These are phyloP conservation scores for Eucalyptus viminalis DNA, from an alignment of 345 rosid genomes.

Conservation along the genomic window DNA sequence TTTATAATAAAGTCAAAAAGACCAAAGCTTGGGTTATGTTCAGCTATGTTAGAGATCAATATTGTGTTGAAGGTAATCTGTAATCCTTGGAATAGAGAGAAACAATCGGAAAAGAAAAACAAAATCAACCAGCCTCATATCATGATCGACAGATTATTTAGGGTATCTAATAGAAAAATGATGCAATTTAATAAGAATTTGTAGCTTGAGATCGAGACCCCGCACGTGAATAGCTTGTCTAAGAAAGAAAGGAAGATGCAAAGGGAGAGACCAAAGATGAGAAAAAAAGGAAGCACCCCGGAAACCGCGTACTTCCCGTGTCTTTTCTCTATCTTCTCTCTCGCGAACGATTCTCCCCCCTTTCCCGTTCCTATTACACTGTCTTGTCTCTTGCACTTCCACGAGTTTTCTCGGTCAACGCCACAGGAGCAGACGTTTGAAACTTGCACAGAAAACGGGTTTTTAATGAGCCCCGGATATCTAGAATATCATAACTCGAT, in stretches of 20 bases:
- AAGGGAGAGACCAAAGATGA: no score
- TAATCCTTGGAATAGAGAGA: not conserved
- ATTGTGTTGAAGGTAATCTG: not conserved
- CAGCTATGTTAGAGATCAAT: not conserved
- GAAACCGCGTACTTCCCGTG: not conserved
- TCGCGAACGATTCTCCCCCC: no score
- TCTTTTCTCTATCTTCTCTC: no score
- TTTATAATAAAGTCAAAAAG: no score
- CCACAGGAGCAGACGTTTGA: not conserved
- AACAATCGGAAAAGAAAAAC: not conserved
- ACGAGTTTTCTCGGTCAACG: not conserved
- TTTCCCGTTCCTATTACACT: no score
- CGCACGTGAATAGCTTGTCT: no score
- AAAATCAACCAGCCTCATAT: no score
- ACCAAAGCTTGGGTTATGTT: not conserved
- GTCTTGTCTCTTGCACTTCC: not conserved
- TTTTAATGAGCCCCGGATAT: no score
- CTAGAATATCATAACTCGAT: no score
- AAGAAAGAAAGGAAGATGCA: not conserved
- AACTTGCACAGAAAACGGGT: no score
- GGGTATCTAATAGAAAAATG: not conserved
- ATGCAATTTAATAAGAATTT: not conserved
- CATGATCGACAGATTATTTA: not conserved
- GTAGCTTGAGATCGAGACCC: no score
- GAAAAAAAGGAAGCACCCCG: not conserved